Base-by-base conservation (phyloP, 2,329 filamentous ascomycete species). In the Coniochaeta hoffmannii region DNA sequence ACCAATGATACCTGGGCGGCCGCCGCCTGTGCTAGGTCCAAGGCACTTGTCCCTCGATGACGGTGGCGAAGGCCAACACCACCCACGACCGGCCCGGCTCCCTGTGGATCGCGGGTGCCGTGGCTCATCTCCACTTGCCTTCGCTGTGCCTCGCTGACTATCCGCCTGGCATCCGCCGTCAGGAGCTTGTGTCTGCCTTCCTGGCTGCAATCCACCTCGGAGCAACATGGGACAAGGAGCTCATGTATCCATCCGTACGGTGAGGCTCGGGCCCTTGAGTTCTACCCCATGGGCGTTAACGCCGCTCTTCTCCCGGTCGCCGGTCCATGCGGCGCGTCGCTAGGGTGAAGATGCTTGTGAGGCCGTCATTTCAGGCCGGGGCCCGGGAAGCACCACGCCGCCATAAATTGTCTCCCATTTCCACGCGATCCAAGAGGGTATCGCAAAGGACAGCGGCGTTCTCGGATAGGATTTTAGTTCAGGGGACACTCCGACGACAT, bases 161-260 rank as follows among this genome's bases (percentile, higher is more conserved):
- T 66, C 71, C 68, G 0, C 56, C 58, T 9, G 68, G 68, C 11
- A 59, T 71, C 15, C 66, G 68, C 1, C 68, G 67, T 2, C 68
- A 67, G 41, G 65, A 68, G 31, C 66, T 67, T 14, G 68, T 68
- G 17, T 70, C 68, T 3, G 64, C 65, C 3, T 90, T 90, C 67
- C 81, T 87, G 1, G 82, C 86, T 2, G 87, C 86, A 57, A 75
- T 88, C 57, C 88, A 87, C 57, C 76, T 87, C 30, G 87, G 85
- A 15, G 82, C 86, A 1, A 88, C 87, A 8, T 91, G 86, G 80
- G 85, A 89, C 67, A 77, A 78, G 53, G 71, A 78, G 26, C 76
- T 90, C 51, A 83, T 87, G 63, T 85, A 86, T 66, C 74, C 75
- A 86, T 66, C 74, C 75, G 26, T 83, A 87, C 57, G 88, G 86